A percentile compares a stretch with the other conserved stretches of the same genome.
These are phyloP conservation scores for Plenodomus lindquistii DNA, from an alignment of 2,329 filamentous ascomycete genomes.

Conservation along the genomic window DNA sequence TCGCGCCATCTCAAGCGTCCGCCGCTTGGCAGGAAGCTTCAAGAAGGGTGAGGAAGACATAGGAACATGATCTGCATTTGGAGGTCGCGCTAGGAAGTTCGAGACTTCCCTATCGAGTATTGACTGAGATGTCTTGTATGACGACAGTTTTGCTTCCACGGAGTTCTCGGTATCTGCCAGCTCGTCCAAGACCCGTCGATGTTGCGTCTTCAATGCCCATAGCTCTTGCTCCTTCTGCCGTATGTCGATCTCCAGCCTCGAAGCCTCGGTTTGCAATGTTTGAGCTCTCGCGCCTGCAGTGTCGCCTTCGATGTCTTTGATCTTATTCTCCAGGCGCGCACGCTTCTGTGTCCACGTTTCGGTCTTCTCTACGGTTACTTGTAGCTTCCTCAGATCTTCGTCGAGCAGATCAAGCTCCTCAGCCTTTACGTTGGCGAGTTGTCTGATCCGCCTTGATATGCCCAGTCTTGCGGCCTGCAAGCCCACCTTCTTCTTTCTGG, in stretches of 20 bases:
- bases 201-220: constrained; percentile 61
- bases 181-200: constrained; percentile 62
- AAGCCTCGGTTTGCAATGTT: constrained; percentile 55
- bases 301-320: constrained; percentile 59
- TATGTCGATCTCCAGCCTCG: constrained; percentile 65
- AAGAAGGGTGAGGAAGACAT: constrained; percentile 56
- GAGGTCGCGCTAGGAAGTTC: constrained; percentile 62
- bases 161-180: constrained; percentile 67
- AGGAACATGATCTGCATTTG: constrained; percentile 40
- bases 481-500: constrained; percentile 58
- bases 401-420: constrained; percentile 68
- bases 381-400: constrained; percentile 60
- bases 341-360: constrained; percentile 63
- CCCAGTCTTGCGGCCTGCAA: constrained; percentile 67
- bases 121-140: constrained; percentile 68
- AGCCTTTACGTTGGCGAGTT: constrained; percentile 66
- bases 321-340: constrained; percentile 57
- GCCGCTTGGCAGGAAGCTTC: constrained; percentile 63
- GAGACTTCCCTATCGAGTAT: constrained; percentile 67
- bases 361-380: constrained; percentile 62
- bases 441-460: constrained; percentile 65
- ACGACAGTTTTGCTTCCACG: constrained; percentile 71
- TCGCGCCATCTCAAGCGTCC: constrained; percentile 71
- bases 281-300: constrained; percentile 62
- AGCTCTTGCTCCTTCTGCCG: constrained; percentile 67